Percentiles rank a stretch among this genome's conserved stretches.
Conservation (phyloP, 805 yeast genomes). For the Wickerhamiella galacta region DNA sequence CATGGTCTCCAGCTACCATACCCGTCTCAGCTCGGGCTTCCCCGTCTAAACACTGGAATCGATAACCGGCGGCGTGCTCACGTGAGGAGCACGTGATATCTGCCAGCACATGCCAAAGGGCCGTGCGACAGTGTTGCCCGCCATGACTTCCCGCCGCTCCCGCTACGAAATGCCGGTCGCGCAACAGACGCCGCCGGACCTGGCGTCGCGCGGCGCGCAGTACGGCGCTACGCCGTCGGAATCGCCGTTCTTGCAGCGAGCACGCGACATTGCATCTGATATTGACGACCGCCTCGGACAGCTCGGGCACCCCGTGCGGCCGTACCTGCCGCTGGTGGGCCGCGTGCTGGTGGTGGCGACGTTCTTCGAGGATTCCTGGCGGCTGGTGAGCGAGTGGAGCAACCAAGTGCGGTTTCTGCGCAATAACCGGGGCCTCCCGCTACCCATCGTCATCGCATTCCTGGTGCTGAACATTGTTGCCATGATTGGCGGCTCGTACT, state of each 20-base stretch:
- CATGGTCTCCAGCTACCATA: too few species aligned
- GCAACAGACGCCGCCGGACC: constrained; percentile 4
- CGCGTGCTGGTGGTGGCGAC: constrained; percentile 86
- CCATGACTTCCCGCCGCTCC: constrained; percentile 1
- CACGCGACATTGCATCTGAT: constrained; percentile 11
- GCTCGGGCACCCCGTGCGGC: constrained; percentile 22
- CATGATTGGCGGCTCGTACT: constrained; percentile 59
- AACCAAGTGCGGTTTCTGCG: constrained; percentile 78
- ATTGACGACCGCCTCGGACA: constrained; percentile 21
- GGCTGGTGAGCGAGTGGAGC: constrained; percentile 76
- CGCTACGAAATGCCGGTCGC: constrained; percentile 9
- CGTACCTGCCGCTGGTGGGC: constrained; percentile 66
- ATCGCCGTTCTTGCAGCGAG: too few species aligned
- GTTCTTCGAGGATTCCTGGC: constrained; percentile 71
- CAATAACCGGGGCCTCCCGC: constrained; percentile 63
- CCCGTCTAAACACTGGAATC: too few species aligned
- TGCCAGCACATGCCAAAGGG: too few species aligned
- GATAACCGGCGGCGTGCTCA: too few species aligned
- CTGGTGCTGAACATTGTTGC: constrained; percentile 43
- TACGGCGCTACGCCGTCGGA: constrained; percentile 3
- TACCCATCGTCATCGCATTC: constrained; percentile 59
- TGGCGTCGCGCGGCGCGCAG: constrained; percentile 4
- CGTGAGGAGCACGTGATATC: too few species aligned
- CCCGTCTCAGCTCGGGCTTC: too few species aligned
- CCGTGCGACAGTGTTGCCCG: not conserved